Percentiles rank a stretch among this genome's conserved stretches.
Evolutionary conservation across 768 basidiomycete species (phyloP).

Genomic region (Coprinellus micaceus): DNA sequence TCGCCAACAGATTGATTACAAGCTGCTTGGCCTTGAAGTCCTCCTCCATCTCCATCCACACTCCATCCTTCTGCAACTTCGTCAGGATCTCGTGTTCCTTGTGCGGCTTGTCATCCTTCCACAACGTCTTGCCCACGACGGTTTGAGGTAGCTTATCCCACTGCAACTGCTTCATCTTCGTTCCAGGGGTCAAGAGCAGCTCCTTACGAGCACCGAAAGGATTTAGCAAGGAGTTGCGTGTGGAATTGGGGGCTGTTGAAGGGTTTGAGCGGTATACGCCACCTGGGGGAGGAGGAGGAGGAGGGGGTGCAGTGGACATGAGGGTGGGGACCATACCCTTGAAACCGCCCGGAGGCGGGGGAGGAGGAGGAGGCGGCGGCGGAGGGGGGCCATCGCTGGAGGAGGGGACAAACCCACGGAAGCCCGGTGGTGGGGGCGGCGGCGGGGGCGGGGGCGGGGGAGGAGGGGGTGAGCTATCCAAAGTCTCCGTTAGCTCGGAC

Average conservation of each 20-base stretch:
- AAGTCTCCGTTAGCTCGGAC: constrained; percentile 33
- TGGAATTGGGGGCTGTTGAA: constrained; percentile 41
- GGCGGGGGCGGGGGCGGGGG: constrained; percentile 27
- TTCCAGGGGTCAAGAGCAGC: constrained; percentile 76
- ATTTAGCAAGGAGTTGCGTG: constrained; percentile 60
- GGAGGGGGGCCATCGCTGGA: constrained; percentile 21
- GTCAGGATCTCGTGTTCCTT: constrained; percentile 78
- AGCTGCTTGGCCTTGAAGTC: constrained; percentile 96
- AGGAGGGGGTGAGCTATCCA: constrained; percentile 25
- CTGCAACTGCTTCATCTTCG: constrained; percentile 96
- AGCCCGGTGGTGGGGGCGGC: constrained; percentile 25
- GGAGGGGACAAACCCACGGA: constrained; percentile 21
- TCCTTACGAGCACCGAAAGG: constrained; percentile 73
- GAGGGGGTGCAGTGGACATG: constrained; percentile 24
- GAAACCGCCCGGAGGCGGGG: constrained; percentile 29
- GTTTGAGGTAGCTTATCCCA: constrained; percentile 98
- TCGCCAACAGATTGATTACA: constrained; percentile 86
- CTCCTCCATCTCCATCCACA: constrained; percentile 96
- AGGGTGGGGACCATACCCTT: constrained; percentile 13
- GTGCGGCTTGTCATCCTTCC: constrained; percentile 66
- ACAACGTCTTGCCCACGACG: constrained; percentile 80
- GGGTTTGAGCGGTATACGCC: constrained; percentile 27
- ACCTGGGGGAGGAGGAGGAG: constrained; percentile 37
- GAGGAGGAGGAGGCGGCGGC: constrained; percentile 34
- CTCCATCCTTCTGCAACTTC: constrained; percentile 78